Evolutionary conservation across 192 early-diverging fungal genomes (phyloP), one percentile per base, ranked within the genome.

Genomic region (Rhizoclosmatium sp.): DNA sequence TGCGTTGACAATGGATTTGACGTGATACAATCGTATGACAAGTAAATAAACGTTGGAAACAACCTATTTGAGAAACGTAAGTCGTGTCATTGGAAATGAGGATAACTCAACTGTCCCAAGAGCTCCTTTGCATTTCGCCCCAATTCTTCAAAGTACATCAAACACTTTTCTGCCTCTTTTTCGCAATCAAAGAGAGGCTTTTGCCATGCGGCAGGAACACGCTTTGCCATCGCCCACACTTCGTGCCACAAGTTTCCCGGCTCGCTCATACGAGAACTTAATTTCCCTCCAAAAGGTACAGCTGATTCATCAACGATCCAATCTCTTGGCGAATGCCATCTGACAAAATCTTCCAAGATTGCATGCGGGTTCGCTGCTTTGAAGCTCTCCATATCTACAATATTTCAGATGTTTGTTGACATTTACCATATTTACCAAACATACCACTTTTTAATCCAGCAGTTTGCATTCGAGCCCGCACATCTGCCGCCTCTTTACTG

Each of bases 251-350:
- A 85, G 75, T 98, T 98, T 5, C 87, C 89, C 3, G 91, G 87
- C 41, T 93, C 91, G 2, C 81, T 79, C 95, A 98, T 97, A 44
- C 96, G 83, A n/a, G 83, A 81, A 73, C 94, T 95, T 71, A 98
- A 80, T 46, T 60, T 76, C 42, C 85, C 86, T 5, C 85, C 85
- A 51, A 56, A 14, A 4, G 59, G 59, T 7, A 56, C 74, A 9
- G 49, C 84, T n/a, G 65, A 54, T 3, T 65, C 74, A 4, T 91
- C 92, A 21, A 89, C 87, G 19, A 92, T 87, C 94, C 94, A 98
- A 81, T 98, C 96, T 65, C 93, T 90, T n/a, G 96, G 96, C 4
- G 95, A 97, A 80, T 95, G 93, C 96, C 96, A 98, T 59, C 96
- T 90, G 21, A 98, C 93, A 88, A 98, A 98, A 64, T 98, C 96